Conservation (phyloP, 371 early-diverging fungal genomes). For the Actinomortierella wolfii region DNA sequence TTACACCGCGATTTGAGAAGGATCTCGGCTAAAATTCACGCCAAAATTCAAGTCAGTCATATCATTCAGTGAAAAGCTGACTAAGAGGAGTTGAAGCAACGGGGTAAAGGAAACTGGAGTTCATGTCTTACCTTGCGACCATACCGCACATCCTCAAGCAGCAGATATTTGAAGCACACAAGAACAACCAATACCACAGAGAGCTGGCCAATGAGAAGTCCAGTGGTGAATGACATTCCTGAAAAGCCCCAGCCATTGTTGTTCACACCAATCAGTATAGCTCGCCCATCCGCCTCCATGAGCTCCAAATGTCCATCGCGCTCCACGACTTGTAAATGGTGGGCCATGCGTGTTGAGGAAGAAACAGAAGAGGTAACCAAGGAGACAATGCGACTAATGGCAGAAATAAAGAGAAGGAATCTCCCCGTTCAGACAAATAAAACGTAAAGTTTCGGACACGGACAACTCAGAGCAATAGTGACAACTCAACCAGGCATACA, state of each 20-base stretch:
- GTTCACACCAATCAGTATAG: too few species aligned
- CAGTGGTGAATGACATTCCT: conserved; percentile 57
- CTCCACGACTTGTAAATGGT: too few species aligned
- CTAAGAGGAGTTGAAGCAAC: neutral
- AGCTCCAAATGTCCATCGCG: too few species aligned
- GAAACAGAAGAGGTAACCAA: too few species aligned
- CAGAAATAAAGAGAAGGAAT: too few species aligned
- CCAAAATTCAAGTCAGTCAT: conserved; percentile 1
- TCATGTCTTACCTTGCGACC: conserved; percentile 26
- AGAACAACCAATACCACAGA: conserved; percentile 60
- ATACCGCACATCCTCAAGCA: conserved; percentile 69
- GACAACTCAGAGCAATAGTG: too few species aligned
- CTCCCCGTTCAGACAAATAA: too few species aligned
- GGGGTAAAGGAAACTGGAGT: neutral
- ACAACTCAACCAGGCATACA: too few species aligned
- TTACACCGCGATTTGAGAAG: conserved; percentile 33
- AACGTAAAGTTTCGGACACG: too few species aligned
- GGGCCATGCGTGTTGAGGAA: too few species aligned
- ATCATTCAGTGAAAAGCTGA: neutral
- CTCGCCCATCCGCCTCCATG: too few species aligned
- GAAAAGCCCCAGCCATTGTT: conserved; percentile 8
- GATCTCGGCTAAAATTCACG: conserved; percentile 27
- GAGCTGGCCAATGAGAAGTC: conserved; percentile 66
- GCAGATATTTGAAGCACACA: conserved; percentile 60
- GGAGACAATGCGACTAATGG: too few species aligned